Evolutionary conservation across 805 yeast genomes (phyloP).

Genomic region (Kuraishia molischiana): DNA sequence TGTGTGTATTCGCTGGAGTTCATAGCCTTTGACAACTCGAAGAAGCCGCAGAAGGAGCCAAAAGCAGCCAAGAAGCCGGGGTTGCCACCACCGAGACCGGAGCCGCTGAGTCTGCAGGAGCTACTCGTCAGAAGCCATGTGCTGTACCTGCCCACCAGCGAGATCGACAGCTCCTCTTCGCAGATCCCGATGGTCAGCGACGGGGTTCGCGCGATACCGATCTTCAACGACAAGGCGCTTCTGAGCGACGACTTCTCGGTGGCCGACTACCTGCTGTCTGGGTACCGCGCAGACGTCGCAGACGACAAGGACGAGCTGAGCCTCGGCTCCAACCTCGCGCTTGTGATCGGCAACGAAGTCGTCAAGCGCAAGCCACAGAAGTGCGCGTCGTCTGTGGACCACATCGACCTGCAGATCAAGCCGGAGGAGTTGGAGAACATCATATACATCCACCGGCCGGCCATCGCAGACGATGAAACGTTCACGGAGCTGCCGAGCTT

Average conservation of each 20-base stretch:
- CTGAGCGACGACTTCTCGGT: background rate
- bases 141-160: background rate
- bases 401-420: conserved; percentile 4
- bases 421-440: conserved; percentile 6
- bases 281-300: background rate
- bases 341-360: background rate
- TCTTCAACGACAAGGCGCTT: background rate
- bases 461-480: conserved; percentile 5
- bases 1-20: background rate
- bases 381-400: background rate
- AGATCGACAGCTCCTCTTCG: background rate
- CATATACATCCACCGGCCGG: conserved; percentile 8
- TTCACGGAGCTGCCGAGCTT: conserved; percentile 8
- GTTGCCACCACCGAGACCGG: background rate
- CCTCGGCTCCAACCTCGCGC: background rate
- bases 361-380: background rate
- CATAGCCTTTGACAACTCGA: background rate
- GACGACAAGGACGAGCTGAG: background rate
- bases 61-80: background rate
- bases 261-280: background rate
- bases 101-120: background rate
- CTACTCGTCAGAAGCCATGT: background rate
- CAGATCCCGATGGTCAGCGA: background rate
- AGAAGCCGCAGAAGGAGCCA: too few species aligned
- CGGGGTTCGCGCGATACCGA: background rate